phyloP scores from a whole-genome alignment of 106 monocot species.

The Allium sativum region DNA sequence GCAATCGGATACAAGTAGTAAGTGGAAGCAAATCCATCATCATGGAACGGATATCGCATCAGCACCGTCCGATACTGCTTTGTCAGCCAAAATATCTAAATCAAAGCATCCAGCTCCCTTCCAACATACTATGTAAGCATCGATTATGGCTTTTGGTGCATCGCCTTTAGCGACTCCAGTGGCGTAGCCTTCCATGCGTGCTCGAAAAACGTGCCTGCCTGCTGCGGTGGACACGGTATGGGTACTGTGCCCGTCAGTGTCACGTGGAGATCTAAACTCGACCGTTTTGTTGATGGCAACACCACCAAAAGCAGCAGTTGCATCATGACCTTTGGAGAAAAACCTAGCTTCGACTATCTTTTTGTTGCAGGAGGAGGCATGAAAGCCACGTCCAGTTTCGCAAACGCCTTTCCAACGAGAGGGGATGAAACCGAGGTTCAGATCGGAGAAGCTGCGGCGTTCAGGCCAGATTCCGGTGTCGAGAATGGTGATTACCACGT shows the following conservation, averaged over 20 bases:
- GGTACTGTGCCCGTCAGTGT: conserved; percentile 94
- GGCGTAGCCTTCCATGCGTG: conserved; percentile 77
- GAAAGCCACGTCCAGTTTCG: conserved; percentile 47
- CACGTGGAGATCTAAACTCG: conserved; percentile 73
- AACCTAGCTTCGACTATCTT: conserved; percentile 87
- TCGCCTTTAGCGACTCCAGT: conserved; percentile 89
- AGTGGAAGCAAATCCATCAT: conserved; percentile 61
- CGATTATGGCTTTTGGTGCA: conserved; percentile 77
- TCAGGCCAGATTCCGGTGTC: conserved; percentile 97
- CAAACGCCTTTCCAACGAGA: conserved; percentile 72
- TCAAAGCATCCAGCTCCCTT: conserved; percentile 76
- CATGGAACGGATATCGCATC: conserved; percentile 80
- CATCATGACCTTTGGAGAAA: conserved; percentile 74
- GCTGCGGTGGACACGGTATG: conserved; percentile 96
- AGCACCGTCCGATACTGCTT: conserved; percentile 82
- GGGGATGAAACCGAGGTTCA: conserved; percentile 67
- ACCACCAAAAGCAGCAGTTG: conserved; percentile 32
- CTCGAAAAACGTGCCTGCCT: conserved; percentile 66
- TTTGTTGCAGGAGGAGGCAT: conserved; percentile 51
- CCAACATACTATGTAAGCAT: conserved; percentile 95
- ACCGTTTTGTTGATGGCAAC: conserved; percentile 44
- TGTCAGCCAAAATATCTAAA: conserved; percentile 90
- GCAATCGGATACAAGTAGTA: conserved; percentile 96
- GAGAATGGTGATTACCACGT: conserved; percentile 71
- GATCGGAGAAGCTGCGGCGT: conserved; percentile 66